phyloP scores from a whole-genome alignment of 225 moss, liverwort and hornwort species.

The Takakia lepidozioides region DNA sequence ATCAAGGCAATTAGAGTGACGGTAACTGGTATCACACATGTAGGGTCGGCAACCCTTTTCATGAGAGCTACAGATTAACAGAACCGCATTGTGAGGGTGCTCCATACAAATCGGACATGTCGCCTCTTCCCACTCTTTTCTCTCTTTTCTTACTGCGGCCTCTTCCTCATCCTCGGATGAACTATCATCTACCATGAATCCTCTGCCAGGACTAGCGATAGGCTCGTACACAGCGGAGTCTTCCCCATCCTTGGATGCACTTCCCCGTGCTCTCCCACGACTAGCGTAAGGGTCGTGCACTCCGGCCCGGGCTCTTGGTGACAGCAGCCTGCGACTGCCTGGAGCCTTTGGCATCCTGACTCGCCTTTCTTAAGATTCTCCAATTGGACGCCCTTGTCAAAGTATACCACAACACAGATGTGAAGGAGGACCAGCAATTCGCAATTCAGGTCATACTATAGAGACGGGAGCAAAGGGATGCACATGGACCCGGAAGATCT shows the following conservation, averaged over 20 bases:
- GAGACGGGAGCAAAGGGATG: too few relatives aligned
- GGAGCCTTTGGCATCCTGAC: slow-evolving; percentile 93
- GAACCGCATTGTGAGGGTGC: slow-evolving; percentile 88
- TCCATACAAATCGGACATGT: slow-evolving; percentile 99
- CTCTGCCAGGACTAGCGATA: slow-evolving; percentile 66
- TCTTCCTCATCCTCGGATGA: slow-evolving; percentile 75
- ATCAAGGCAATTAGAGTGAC: slow-evolving; percentile 96
- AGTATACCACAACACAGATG: too few relatives aligned
- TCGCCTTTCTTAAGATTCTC: slow-evolving; percentile 8
- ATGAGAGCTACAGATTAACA: slow-evolving; percentile 77
- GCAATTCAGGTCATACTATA: too few relatives aligned
- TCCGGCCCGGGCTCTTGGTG: slow-evolving; percentile 69
- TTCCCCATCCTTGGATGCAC: slow-evolving; percentile 67
- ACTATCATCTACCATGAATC: slow-evolving; percentile 59
- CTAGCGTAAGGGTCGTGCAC: slow-evolving; percentile 77
- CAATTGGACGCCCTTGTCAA: too few relatives aligned
- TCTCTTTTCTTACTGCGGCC: slow-evolving; percentile 60
- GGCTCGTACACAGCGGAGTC: slow-evolving; percentile 46
- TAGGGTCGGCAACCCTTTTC: slow-evolving; percentile 95
- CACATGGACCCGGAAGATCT: too few relatives aligned
- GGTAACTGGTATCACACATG: slow-evolving; percentile 96
- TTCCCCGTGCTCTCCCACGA: slow-evolving; percentile 69
- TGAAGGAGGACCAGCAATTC: too few relatives aligned
- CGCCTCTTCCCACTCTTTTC: slow-evolving; percentile 95
- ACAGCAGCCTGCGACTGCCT: slow-evolving; percentile 54